A percentile compares a stretch with the other conserved stretches of the same genome.
Evolutionary conservation across 1,284 basidiomycete genomes (phyloP).

Genomic region (Ceratobasidium sp.): DNA sequence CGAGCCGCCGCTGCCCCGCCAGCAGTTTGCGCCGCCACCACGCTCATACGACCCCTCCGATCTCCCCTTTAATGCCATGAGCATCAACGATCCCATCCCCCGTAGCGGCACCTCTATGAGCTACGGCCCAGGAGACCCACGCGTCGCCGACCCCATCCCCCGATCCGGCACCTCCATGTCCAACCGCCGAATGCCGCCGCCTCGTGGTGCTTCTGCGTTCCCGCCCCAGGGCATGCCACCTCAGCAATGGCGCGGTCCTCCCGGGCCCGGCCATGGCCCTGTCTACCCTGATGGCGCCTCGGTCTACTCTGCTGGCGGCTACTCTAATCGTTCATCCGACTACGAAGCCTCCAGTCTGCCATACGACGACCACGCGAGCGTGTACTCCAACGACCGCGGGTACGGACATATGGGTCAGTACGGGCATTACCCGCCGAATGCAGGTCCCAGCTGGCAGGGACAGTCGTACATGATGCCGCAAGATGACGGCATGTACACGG

Average conservation of each 20-base stretch:
- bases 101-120: conserved; percentile 67
- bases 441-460: conserved; percentile 30
- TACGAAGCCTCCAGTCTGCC: not conserved
- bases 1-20: conserved; percentile 53
- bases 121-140: conserved; percentile 55
- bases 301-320: conserved; percentile 17
- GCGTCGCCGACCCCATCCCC: conserved; percentile 51
- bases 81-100: conserved; percentile 61
- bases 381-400: conserved; percentile 20
- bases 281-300: conserved; percentile 35
- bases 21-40: conserved; percentile 53
- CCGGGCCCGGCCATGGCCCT: conserved; percentile 4
- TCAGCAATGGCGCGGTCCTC: conserved; percentile 34
- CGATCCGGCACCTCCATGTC: conserved; percentile 38
- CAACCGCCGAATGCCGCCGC: conserved; percentile 35
- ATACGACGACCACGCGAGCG: conserved; percentile 28
- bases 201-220: conserved; percentile 18
- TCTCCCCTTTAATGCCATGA: conserved; percentile 59
- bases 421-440: conserved; percentile 35
- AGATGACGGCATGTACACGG: conserved; percentile 58
- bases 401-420: conserved; percentile 15
- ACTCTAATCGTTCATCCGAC: conserved; percentile 19
- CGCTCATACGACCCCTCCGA: conserved; percentile 59
- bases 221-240: conserved; percentile 34
- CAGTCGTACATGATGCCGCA: conserved; percentile 51